Evolutionary conservation across 1,284 basidiomycete genomes (phyloP), one percentile per base, ranked within the genome.

Genomic region (Heliocybe sulcata): DNA sequence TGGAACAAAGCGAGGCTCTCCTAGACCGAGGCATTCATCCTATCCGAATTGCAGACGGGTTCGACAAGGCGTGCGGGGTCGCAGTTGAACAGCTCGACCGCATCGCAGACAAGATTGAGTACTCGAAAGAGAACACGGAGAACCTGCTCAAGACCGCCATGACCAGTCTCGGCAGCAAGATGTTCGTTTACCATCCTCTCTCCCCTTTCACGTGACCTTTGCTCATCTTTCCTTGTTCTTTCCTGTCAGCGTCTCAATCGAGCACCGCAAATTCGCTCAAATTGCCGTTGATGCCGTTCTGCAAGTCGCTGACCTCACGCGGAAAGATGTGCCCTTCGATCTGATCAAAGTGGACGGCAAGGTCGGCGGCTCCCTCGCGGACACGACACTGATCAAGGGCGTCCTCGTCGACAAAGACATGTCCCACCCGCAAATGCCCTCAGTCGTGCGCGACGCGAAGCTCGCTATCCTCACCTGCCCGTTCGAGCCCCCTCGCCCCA

Each of bases 391-490:
- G 61, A 94, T 97, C 70, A 89, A 91, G 64, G 95, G 96, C 64
- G 96, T 99, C 45, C 90, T 99, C 61, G 84, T 99, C 69, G 95
- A 99, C 85, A 98, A 99, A 75, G 95, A 99, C 76, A 95, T 99
- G 87, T 98, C 94, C 22, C 96, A 99, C 68, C 92, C 96, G 9
- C 94, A 98, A 73, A 99, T 99, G 96, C 96, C 96, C 10, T 84
- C 83, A 57, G 80, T 77, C 48, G 87, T 99, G 61, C 81, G 79
- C 62, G 91, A 99, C 69, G 96, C 97, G 57, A 87, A 87, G 62
- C 80, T 99, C 57, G 96, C 96, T 55, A 99, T 99, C 67, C 83
- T 99, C 53, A 99, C 96, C 49, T 99, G 97, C 73, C 94, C 96
- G 20, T 98, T 99, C 67, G 96, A 99, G 71, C 96, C 96, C 10